A percentile compares a stretch with the other conserved stretches of the same genome.
Conservation (phyloP, 148 eudicot species). For the Tetragonia tetragonoides region DNA sequence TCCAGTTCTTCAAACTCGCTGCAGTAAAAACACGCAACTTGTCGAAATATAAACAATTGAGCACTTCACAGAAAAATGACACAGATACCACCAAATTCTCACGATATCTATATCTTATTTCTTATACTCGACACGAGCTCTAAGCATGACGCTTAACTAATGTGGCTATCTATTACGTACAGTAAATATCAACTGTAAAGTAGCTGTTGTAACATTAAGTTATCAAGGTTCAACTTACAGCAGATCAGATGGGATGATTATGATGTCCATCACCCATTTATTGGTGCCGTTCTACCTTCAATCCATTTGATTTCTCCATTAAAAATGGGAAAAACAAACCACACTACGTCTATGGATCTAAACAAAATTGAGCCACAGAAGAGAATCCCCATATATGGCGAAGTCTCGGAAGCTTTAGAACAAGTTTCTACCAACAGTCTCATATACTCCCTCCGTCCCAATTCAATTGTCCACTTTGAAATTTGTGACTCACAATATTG, state of each 20-base stretch:
- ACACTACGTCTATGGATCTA: not conserved
- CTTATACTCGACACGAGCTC: not conserved
- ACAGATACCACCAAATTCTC: not conserved
- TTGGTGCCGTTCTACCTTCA: not conserved
- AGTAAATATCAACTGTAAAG: too few species aligned
- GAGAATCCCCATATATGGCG: too few species aligned
- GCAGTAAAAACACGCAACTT: constrained; percentile 17
- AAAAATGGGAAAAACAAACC: not conserved
- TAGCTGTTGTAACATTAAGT: not conserved
- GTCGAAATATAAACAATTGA: not conserved
- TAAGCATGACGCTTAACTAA: not conserved
- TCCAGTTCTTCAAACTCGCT: constrained; percentile 88
- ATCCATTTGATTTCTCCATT: not conserved
- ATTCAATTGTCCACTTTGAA: too few species aligned
- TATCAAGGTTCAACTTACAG: not conserved
- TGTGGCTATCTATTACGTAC: too few species aligned
- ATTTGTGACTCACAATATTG: too few species aligned
- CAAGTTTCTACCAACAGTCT: too few species aligned
- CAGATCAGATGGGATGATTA: not conserved
- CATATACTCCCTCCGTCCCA: too few species aligned
- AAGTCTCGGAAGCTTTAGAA: too few species aligned
- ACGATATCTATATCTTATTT: not conserved
- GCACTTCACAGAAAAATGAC: not conserved
- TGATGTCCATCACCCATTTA: not conserved
- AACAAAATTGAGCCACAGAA: not conserved